Evolutionary conservation across 768 basidiomycete genomes (phyloP), one percentile per base, ranked within the genome.

Genomic region (Tephrocybe sp.): DNA sequence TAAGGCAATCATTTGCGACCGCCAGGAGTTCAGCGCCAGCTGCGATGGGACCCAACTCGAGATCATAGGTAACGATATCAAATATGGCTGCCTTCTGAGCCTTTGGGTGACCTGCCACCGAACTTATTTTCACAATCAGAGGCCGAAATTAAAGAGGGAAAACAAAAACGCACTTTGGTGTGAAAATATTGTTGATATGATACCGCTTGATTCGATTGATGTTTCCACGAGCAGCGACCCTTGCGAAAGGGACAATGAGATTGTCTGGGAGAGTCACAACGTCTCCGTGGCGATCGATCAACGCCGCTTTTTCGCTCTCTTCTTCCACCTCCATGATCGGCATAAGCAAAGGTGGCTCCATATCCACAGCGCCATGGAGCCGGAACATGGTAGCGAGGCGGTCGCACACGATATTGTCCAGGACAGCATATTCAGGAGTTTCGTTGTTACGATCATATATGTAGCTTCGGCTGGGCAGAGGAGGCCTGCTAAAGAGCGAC

Each of bases 311-410:
- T 6, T 75, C 79, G 36, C 77, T 76, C 30, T 85, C 81, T 26
- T 89, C 85, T 14, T 82, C 80, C 3, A 75, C 69, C 26, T 84
- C 77, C 42, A 80, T 74, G 1, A 82, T 74, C 0, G 89, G 94
- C 65, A 92, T 81, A 10, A 97, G 72, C n/a, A 95, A 67, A 0
- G 92, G 87, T 0, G 92, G 87, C 58, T 90, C 89, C 68, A 87
- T 85, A 55, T 93, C 84, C 1, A 96, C 82, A 3, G 95, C 94
- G 5, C 95, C 95, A 61, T 95, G 95, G 4, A 95, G 76, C 33
- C 85, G 82, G 67, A 96, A 95, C 14, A 94, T 84, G 1, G 85
- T 72, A 2, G 80, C 74, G 4, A 97, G 71, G 14, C 84, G 82
- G 43, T 94, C 89, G 54, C 87, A 78, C 5, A 95, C 89, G 3